Evolutionary conservation across 2,329 filamentous ascomycete species (phyloP).

Genomic region (Nemania sp.): DNA sequence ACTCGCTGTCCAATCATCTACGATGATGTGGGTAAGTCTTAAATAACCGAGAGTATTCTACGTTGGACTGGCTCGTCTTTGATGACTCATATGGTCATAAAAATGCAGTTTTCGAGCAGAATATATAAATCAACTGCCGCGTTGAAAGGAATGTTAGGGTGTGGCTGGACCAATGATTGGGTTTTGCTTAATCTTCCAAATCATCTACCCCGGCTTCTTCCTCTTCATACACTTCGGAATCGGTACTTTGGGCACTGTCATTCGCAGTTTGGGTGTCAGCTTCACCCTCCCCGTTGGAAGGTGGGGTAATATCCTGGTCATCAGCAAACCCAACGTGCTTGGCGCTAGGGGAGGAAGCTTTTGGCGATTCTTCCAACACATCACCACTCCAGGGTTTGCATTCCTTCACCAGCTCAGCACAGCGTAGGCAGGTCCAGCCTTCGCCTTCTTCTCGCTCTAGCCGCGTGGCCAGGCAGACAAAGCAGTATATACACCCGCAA

Average conservation of each 20-base stretch:
- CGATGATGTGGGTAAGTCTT: too few relatives aligned
- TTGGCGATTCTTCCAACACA: conserved; percentile 64
- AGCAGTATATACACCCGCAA: conserved; percentile 94
- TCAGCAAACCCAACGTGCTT: conserved; percentile 68
- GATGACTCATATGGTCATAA: neutral
- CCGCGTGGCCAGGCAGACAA: conserved; percentile 87
- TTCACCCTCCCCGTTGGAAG: conserved; percentile 32
- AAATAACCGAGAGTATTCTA: too few relatives aligned
- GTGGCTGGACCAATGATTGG: neutral
- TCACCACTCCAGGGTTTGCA: conserved; percentile 93
- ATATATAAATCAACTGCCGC: neutral
- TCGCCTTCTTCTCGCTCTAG: conserved; percentile 93
- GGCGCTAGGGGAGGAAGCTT: conserved; percentile 44
- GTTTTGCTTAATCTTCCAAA: conserved; percentile 33
- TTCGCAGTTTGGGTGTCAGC: conserved; percentile 21
- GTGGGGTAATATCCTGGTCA: conserved; percentile 43
- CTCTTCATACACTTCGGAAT: conserved; percentile 41
- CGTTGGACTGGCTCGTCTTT: too few relatives aligned
- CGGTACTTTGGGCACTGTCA: conserved; percentile 31
- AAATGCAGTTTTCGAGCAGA: neutral
- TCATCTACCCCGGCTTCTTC: conserved; percentile 39
- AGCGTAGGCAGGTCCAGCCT: conserved; percentile 89
- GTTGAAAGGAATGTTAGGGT: neutral
- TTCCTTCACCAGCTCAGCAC: conserved; percentile 79
- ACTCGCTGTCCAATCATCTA: too few relatives aligned